Conservation (phyloP, 2,329 filamentous ascomycete genomes). For the Alternaria panax region DNA sequence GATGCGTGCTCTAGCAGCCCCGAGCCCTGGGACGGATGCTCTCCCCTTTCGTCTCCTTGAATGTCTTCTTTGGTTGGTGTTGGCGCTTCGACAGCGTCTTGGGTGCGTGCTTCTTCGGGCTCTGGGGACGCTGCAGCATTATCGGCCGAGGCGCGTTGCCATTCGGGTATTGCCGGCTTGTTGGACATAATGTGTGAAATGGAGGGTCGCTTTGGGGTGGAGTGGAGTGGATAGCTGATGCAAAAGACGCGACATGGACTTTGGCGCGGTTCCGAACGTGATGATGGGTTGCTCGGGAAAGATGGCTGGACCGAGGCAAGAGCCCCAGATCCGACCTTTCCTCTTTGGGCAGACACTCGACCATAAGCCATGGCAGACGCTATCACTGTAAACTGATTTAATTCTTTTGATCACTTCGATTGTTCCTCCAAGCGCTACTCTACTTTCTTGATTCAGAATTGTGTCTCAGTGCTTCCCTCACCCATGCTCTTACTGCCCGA, state of each 20-base stretch:
- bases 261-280: conserved; percentile 10
- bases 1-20: conserved; percentile 69
- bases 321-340: conserved; percentile 12
- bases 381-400: background rate
- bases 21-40: conserved; percentile 7
- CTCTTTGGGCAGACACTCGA: conserved; percentile 4
- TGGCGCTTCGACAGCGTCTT: conserved; percentile 25
- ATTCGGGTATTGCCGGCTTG: conserved; percentile 44
- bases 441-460: conserved; percentile 12
- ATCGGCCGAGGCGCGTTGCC: conserved; percentile 40
- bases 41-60: conserved; percentile 6
- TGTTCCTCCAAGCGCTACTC: background rate
- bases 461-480: conserved; percentile 84
- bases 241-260: conserved; percentile 3
- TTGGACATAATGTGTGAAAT: conserved; percentile 20
- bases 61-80: conserved; percentile 18
- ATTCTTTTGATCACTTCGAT: background rate
- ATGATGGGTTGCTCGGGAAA: conserved; percentile 20
- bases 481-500: conserved; percentile 93
- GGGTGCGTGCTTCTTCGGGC: conserved; percentile 23
- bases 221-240: background rate
- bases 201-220: background rate
- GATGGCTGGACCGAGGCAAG: conserved; percentile 34
- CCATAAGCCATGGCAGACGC: background rate
- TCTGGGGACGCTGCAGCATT: conserved; percentile 14